Evolutionary conservation across 805 yeast genomes (phyloP).

Genomic region (Saturnispora silvae): DNA sequence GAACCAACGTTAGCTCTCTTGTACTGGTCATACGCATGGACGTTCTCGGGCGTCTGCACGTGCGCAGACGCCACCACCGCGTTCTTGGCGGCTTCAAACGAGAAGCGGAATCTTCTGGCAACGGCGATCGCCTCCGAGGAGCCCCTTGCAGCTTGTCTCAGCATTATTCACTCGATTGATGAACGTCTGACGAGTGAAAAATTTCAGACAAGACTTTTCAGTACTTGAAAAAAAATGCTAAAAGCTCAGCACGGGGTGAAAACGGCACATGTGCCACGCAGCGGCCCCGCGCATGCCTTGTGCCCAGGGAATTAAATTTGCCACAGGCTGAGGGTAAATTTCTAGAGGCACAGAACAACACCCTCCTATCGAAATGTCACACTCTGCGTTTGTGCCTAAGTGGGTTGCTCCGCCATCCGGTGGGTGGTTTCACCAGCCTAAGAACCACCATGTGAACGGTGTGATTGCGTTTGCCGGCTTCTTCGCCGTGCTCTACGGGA

Average conservation of each 20-base stretch:
- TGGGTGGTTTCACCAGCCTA: conserved; percentile 47
- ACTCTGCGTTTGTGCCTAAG: conserved; percentile 20
- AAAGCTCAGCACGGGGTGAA: too few relatives aligned
- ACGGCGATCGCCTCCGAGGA: conserved; percentile 9
- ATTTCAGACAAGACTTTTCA: too few relatives aligned
- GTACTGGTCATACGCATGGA: conserved; percentile 26
- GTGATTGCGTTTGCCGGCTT: conserved; percentile 30
- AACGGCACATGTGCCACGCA: too few relatives aligned
- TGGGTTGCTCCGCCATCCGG: conserved; percentile 38
- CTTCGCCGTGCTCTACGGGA: conserved; percentile 23
- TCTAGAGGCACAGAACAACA: not conserved
- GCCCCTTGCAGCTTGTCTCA: conserved; percentile 11
- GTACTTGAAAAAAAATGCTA: not conserved
- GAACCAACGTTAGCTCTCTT: conserved; percentile 16
- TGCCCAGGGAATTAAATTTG: too few relatives aligned
- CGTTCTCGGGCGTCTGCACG: conserved; percentile 14
- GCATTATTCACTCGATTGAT: conserved; percentile 1
- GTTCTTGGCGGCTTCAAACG: conserved; percentile 23
- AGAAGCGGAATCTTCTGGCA: conserved; percentile 16
- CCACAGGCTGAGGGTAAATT: not conserved
- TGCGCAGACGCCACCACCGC: conserved; percentile 10
- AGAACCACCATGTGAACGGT: conserved; percentile 38
- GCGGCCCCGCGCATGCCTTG: not conserved
- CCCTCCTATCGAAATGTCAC: conserved; percentile 11
- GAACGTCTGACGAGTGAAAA: not conserved